phyloP scores from a whole-genome alignment of 1,139 yeast species.

The Taiozyma sp. region DNA sequence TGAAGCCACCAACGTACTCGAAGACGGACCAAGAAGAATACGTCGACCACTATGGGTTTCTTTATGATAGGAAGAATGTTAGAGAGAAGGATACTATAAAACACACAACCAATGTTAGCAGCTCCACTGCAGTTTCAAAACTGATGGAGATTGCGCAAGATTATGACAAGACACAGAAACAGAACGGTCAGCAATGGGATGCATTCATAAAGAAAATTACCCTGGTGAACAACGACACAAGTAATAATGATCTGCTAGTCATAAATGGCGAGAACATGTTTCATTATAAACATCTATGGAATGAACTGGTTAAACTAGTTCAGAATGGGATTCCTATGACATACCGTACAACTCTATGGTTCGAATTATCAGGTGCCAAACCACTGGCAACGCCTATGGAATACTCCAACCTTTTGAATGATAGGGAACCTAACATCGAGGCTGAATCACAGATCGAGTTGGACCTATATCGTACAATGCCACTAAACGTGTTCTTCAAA shows the following conservation, averaged over 20 bases:
- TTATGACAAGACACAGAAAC: constrained; percentile 31
- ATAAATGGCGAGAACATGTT: constrained; percentile 18
- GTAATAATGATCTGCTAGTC: constrained; percentile 13
- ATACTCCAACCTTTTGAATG: constrained; percentile 29
- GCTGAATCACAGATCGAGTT: constrained; percentile 50
- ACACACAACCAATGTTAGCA: constrained; percentile 2
- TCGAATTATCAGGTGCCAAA: constrained; percentile 49
- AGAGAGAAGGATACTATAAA: constrained; percentile 1
- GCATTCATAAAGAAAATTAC: constrained; percentile 25
- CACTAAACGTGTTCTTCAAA: constrained; percentile 47
- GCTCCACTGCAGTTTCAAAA: constrained; percentile 11
- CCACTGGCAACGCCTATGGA: constrained; percentile 44
- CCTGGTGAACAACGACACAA: constrained; percentile 10
- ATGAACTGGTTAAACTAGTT: constrained; percentile 34
- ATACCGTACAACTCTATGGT: constrained; percentile 46
- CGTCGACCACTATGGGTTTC: constrained; percentile 49
- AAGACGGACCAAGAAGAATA: constrained; percentile 24
- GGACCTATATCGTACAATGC: constrained; percentile 52
- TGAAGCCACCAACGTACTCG: constrained; percentile 30
- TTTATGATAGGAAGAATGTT: constrained; percentile 23
- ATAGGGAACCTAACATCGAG: constrained; percentile 24
- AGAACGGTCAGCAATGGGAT: constrained; percentile 34
- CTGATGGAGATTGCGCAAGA: constrained; percentile 32
- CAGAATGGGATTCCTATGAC: constrained; percentile 43
- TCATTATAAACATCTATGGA: constrained; percentile 23